These are phyloP conservation scores for Coix lacrymajobi DNA, from an alignment of 176 grass and related monocot species.

Conservation along the genomic window DNA sequence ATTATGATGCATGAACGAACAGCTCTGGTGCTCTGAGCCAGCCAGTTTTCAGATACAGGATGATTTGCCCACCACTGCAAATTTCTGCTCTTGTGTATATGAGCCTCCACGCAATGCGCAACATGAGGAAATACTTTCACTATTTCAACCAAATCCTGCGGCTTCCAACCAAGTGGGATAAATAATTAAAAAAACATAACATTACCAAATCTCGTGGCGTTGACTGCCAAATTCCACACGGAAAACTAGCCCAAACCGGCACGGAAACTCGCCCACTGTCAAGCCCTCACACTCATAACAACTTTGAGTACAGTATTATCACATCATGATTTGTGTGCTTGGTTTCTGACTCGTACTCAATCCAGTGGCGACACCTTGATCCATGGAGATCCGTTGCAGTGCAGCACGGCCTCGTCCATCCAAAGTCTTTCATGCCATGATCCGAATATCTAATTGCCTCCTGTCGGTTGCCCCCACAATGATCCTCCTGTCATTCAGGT, in stretches of 20 bases:
- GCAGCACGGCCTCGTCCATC: conserved; percentile 1
- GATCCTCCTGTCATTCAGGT: conserved; percentile 31
- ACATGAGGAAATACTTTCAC: not conserved
- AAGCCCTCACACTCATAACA: not conserved
- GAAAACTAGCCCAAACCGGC: not conserved
- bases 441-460: conserved; percentile 39
- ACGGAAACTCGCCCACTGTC: not conserved
- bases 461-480: conserved; percentile 44
- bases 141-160: not conserved
- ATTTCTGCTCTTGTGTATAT: not conserved
- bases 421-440: conserved; percentile 32
- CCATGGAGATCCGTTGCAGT: conserved; percentile 26
- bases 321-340: not conserved
- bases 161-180: not conserved
- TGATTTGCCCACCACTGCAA: not conserved
- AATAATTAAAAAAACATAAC: not conserved
- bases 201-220: not conserved
- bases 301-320: not conserved
- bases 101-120: not conserved
- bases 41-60: not conserved
- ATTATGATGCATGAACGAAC: not conserved
- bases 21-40: not conserved
- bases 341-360: conserved; percentile 16
- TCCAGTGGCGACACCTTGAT: conserved; percentile 17
- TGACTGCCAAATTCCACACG: not conserved